Evolutionary conservation across 2,329 filamentous ascomycete genomes (phyloP).

Genomic region (Ceratocystis eucalypticola): DNA sequence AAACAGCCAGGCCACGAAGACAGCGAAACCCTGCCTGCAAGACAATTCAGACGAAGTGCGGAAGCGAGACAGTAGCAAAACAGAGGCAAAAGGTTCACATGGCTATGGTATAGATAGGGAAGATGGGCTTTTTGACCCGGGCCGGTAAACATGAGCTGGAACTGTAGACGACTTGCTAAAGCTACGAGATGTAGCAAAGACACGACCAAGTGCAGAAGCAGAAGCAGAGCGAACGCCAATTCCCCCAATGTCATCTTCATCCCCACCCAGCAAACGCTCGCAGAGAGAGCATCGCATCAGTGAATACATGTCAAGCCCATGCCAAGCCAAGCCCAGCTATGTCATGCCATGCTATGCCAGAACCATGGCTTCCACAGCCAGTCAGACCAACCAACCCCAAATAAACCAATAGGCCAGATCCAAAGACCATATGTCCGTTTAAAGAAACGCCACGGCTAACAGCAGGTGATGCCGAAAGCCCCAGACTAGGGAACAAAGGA

Average conservation of each 20-base stretch:
- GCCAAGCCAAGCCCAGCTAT: background rate
- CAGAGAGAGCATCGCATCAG: slow-evolving; percentile 2
- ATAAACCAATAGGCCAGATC: slow-evolving; percentile 3
- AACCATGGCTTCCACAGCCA: slow-evolving; percentile 1
- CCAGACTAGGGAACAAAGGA: background rate
- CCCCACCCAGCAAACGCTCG: slow-evolving; percentile 2
- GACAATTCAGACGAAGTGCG: background rate
- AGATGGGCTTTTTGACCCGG: slow-evolving; percentile 11
- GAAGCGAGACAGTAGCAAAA: background rate
- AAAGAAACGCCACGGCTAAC: background rate
- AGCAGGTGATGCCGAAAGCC: background rate
- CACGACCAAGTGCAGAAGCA: slow-evolving; percentile 6
- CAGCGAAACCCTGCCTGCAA: background rate
- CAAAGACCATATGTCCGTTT: background rate
- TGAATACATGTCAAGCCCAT: slow-evolving; percentile 11
- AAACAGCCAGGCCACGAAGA: background rate
- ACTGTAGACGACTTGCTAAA: background rate
- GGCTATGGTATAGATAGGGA: slow-evolving; percentile 19
- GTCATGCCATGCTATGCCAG: slow-evolving; percentile 5
- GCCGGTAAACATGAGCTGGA: slow-evolving; percentile 12
- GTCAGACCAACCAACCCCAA: slow-evolving; percentile 8
- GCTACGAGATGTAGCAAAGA: background rate
- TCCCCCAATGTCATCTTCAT: slow-evolving; percentile 2
- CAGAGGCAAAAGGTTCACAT: slow-evolving; percentile 15
- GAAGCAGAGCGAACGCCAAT: slow-evolving; percentile 9